Base-by-base conservation (phyloP, 2,329 filamentous ascomycete species). In the Xylaria hypoxylon region DNA sequence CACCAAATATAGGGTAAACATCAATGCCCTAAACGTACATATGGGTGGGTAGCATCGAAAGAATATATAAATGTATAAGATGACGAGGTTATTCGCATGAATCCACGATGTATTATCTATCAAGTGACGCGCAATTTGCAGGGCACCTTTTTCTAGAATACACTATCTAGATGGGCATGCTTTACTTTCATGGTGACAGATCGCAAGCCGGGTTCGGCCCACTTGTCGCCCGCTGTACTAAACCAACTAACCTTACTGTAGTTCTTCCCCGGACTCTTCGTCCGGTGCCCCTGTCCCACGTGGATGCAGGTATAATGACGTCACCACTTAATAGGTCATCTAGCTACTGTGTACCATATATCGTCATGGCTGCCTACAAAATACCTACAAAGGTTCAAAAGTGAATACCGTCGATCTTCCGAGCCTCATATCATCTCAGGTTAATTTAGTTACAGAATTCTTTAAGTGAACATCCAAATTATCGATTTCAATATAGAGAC, bases 281-380 rank as follows among this genome's bases (percentile, higher is more conserved):
- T 13, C 35, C 35, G 35, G 35, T 38, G 35, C 13, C 35, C 10
- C 15, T 38, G 35, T 40, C 35, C 48, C 70, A 73, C 64, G 65
- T 71, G 70, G 59, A 57, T 56, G 33, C 55, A 65, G 38, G 59
- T 50, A 66, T 56, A 56, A 44, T 45, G 74, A 75, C 73, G 73
- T 75, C 73, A 75, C 72, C 70, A 74, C 57, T 69, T 28, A 55
- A 42, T 42, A 22, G 53, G 44, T 10, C 42, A 47, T 47, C 17
- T 38, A 26, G 10, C 5, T 4, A n/a, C 48, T 19, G 15, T 2
- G 22, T 19, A 47, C 19, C 19, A 42, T 22, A 42, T 31, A 42
- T 28, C 19, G 58, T 50, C 51, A 47, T 57, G 35, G 6, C 42
- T 13, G 1, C 5, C 19, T 38, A 28, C 31, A 8, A 38, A 35